A percentile compares a stretch with the other conserved stretches of the same genome.
Evolutionary conservation across 2,329 filamentous ascomycete species (phyloP).

Genomic region (Eurotiales sp.): DNA sequence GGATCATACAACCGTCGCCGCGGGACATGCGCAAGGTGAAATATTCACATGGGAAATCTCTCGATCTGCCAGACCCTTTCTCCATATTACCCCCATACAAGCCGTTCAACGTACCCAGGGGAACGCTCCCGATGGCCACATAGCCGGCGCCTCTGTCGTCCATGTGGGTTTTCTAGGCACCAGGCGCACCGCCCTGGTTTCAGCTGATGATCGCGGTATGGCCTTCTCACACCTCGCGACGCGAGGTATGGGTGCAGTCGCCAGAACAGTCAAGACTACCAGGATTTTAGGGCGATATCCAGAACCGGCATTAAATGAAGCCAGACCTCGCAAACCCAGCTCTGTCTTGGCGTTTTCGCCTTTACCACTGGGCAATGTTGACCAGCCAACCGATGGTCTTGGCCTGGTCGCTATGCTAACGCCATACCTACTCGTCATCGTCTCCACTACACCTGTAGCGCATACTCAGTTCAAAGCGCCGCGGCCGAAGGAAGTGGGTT

Average conservation of each 20-base stretch:
- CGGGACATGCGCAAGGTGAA: constrained; percentile 80
- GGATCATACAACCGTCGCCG: constrained; percentile 87
- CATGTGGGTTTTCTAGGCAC: constrained; percentile 95
- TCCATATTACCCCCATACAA: constrained; percentile 77
- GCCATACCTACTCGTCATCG: constrained; percentile 90
- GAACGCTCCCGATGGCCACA: constrained; percentile 70
- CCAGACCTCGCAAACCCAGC: constrained; percentile 78
- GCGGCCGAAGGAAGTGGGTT: constrained; percentile 82
- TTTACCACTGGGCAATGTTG: constrained; percentile 88
- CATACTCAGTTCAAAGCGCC: constrained; percentile 95
- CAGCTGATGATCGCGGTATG: constrained; percentile 93
- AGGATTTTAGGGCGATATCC: constrained; percentile 91
- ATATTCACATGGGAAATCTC: constrained; percentile 97
- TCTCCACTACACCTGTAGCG: constrained; percentile 92
- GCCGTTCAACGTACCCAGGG: constrained; percentile 60
- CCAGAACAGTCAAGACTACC: constrained; percentile 80
- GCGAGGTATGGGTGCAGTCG: constrained; percentile 80
- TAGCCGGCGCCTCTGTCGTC: constrained; percentile 71
- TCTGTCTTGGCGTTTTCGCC: constrained; percentile 90
- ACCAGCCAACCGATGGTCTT: constrained; percentile 79
- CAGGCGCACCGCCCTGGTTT: constrained; percentile 88
- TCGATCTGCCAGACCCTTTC: constrained; percentile 77
- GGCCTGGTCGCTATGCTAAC: constrained; percentile 93
- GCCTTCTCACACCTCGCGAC: constrained; percentile 96
- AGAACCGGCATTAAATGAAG: constrained; percentile 56